Base-by-base conservation (phyloP, 2,329 filamentous ascomycete species). In the Metarhizium guizhouense region DNA sequence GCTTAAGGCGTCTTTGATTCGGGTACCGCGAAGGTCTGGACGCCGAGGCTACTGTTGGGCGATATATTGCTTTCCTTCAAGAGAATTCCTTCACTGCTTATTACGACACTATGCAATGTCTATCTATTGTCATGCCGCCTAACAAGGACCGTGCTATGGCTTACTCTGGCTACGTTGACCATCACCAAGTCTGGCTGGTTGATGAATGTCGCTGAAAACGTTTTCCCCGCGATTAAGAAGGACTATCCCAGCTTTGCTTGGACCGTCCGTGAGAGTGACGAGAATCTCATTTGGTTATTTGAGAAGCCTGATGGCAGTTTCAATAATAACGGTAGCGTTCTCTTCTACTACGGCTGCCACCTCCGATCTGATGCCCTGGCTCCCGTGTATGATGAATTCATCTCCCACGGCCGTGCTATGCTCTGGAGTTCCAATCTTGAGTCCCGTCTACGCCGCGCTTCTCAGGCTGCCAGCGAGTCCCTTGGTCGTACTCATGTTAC, bases 261-360 rank as follows among this genome's bases (percentile, higher is more conserved):
- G 93, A 95, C 91, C n/a, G 93, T 96, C 58, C 93, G 90, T 75
- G 87, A 92, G 67, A 88, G 95, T 63, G 92, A 97, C 65, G 93
- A 97, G 80, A 96, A 97, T 70, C 78, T 97, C 64, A 92, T 90
- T 11, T 97, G 93, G 94, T 96, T 97, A 78, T 95, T 95, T 63
- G 92, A 96, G 73, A 96, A 96, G 79, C 88, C 93, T 10, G 91
- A 96, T 63, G 93, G 94, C 56, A 96, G 90, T 72, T 82, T 96
- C 64, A 90, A 87, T 59, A 84, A 86, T 55, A 85, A 90, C 62
- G 90, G 90, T 57, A 90, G 92, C 66, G 90, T 96, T 43, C 85
- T 97, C 67, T 97, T 97, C 79, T 97, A 93, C 88, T 96, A 95
- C 70, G 92, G 92, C 60, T 87, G 86, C 67, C 88, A 94, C 61